These are phyloP conservation scores for Penicillium rolfsii DNA, from an alignment of 2,329 filamentous ascomycete genomes.

Conservation along the genomic window DNA sequence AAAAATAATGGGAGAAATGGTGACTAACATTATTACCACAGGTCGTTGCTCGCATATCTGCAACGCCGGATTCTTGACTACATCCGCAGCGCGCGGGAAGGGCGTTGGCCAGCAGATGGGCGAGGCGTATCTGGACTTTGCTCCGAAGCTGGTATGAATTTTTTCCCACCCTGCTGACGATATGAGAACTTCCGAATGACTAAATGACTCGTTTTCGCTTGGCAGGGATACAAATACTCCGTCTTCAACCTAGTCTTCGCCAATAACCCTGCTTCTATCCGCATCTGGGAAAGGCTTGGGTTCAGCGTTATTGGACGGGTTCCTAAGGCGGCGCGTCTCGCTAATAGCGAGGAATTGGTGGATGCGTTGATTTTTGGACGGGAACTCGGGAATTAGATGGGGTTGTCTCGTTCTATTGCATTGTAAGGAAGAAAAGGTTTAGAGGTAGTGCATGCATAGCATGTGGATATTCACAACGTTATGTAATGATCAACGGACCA, in stretches of 20 bases:
- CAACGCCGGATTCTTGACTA: conserved; percentile 45
- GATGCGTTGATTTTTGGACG: conserved; percentile 46
- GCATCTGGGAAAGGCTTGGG: conserved; percentile 45
- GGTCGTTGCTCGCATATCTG: conserved; percentile 47
- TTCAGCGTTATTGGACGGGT: conserved; percentile 45
- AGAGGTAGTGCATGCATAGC: neutral
- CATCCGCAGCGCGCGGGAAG: conserved; percentile 35
- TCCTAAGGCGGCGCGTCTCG: conserved; percentile 40
- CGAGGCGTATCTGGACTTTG: conserved; percentile 42
- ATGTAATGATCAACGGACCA: neutral
- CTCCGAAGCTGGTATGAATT: conserved; percentile 39
- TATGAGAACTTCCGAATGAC: neutral
- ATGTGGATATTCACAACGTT: neutral
- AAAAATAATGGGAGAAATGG: neutral
- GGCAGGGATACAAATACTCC: conserved; percentile 46
- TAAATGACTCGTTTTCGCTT: neutral
- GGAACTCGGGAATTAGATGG: conserved; percentile 31
- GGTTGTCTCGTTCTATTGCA: neutral
- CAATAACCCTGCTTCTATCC: conserved; percentile 44
- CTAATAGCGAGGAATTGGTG: conserved; percentile 42
- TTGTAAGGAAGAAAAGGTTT: neutral
- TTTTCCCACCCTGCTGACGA: neutral
- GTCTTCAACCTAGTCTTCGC: conserved; percentile 48
- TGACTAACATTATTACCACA: conserved; percentile 15
- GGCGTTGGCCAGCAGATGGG: conserved; percentile 44